Evolutionary conservation across 768 basidiomycete genomes (phyloP).

Genomic region (Podaxis mareebaensis): DNA sequence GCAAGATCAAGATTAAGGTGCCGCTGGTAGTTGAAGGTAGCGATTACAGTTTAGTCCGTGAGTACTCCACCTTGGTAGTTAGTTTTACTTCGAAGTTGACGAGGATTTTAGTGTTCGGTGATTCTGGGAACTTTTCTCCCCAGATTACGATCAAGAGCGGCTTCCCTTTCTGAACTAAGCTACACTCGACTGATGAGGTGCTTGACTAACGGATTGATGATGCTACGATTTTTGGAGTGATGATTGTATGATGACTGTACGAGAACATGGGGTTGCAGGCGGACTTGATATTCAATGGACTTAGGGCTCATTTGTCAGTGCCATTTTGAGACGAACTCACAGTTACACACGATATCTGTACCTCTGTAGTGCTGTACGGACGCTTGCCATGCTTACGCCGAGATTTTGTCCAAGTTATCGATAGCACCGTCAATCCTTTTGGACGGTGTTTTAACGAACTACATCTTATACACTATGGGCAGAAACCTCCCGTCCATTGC

Average conservation of each 20-base stretch:
- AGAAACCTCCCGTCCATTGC: no score
- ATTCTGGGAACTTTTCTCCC: constrained; percentile 30
- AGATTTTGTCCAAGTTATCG: not conserved
- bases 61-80: constrained; percentile 23
- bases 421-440: not conserved
- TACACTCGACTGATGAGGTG: not conserved
- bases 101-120: constrained; percentile 28
- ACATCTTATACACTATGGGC: not conserved
- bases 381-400: not conserved
- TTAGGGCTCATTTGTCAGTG: not conserved
- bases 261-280: not conserved
- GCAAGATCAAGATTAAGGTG: constrained; percentile 32
- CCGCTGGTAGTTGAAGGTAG: constrained; percentile 33
- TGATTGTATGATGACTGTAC: not conserved
- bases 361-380: not conserved
- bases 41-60: constrained; percentile 40
- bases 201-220: not conserved
- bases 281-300: not conserved
- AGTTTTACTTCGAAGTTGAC: not conserved
- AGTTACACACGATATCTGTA: not conserved
- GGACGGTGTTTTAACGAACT: not conserved
- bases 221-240: not conserved
- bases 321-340: no score
- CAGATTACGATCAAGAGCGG: constrained; percentile 3
- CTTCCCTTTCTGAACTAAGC: not conserved